Evolutionary conservation across 2,329 filamentous ascomycete genomes (phyloP).

Genomic region (Claviceps purpurea): DNA sequence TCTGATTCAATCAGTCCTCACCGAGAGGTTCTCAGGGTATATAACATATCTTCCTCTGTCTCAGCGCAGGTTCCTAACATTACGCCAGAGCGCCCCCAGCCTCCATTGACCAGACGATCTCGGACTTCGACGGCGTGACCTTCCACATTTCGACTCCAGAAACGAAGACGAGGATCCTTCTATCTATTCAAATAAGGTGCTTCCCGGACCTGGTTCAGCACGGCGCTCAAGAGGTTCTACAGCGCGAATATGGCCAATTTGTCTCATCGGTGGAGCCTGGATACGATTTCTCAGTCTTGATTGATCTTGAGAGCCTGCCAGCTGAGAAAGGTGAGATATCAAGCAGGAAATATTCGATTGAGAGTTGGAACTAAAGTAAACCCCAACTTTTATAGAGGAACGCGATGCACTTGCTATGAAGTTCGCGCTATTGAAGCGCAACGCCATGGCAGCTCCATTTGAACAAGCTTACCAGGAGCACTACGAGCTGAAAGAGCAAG

Average conservation of each 20-base stretch:
- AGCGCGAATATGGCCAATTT: slow-evolving; percentile 88
- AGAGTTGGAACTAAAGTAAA: background rate
- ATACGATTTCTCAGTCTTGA: slow-evolving; percentile 87
- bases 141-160: slow-evolving; percentile 98
- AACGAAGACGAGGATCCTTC: slow-evolving; percentile 81
- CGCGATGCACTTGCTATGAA: slow-evolving; percentile 76
- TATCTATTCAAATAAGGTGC: slow-evolving; percentile 92
- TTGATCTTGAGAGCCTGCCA: slow-evolving; percentile 82
- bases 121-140: slow-evolving; percentile 96
- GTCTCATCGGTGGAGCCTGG: slow-evolving; percentile 77
- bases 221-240: slow-evolving; percentile 80
- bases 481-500: slow-evolving; percentile 72
- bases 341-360: background rate
- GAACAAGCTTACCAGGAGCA: slow-evolving; percentile 94
- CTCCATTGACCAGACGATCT: slow-evolving; percentile 94
- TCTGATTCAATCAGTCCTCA: slow-evolving; percentile 89
- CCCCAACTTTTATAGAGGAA: slow-evolving; percentile 42
- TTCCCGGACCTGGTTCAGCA: slow-evolving; percentile 86
- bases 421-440: slow-evolving; percentile 87
- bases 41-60: background rate
- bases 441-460: slow-evolving; percentile 97
- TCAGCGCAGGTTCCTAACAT: slow-evolving; percentile 19
- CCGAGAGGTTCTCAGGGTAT: slow-evolving; percentile 84
- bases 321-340: slow-evolving; percentile 51
- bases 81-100: slow-evolving; percentile 59